A percentile compares a stretch with the other conserved stretches of the same genome.
These are phyloP conservation scores for Exophiala sideris DNA, from an alignment of 2,329 filamentous ascomycete genomes.

Conservation along the genomic window DNA sequence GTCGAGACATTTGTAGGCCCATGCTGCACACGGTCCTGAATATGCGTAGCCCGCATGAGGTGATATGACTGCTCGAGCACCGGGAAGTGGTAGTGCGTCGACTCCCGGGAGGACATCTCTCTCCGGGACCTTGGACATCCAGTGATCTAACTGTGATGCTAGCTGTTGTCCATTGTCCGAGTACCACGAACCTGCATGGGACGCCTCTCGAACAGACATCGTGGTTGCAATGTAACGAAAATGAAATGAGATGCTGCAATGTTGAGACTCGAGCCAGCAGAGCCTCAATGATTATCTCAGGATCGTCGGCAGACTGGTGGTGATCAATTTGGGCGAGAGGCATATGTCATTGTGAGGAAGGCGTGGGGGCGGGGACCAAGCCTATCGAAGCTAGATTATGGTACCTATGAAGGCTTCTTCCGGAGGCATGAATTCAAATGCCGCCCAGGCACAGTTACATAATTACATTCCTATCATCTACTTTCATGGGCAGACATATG, in stretches of 20 bases:
- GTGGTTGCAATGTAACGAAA: not conserved
- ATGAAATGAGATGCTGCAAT: not conserved
- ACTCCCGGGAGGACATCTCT: slow-evolving; percentile 56
- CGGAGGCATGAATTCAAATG: too few species aligned
- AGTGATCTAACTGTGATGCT: slow-evolving; percentile 66
- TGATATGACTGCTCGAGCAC: slow-evolving; percentile 82
- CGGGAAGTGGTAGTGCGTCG: slow-evolving; percentile 64
- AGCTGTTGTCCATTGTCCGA: slow-evolving; percentile 59
- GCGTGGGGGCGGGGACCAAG: too few species aligned
- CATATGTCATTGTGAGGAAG: too few species aligned
- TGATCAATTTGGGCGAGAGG: too few species aligned
- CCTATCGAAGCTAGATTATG: too few species aligned
- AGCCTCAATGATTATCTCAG: not conserved
- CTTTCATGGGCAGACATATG: too few species aligned
- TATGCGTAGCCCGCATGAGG: slow-evolving; percentile 93
- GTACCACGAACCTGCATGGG: slow-evolving; percentile 90
- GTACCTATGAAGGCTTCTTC: too few species aligned
- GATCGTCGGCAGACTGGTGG: not conserved
- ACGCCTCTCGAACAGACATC: slow-evolving; percentile 54
- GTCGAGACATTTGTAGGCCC: slow-evolving; percentile 88
- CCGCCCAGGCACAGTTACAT: too few species aligned
- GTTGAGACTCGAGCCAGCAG: not conserved
- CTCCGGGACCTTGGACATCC: slow-evolving; percentile 67
- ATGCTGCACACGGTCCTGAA: slow-evolving; percentile 87
- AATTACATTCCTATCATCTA: too few species aligned